These are phyloP conservation scores for Sesbania bispinosa DNA, from an alignment of 306 rosid genomes.

Conservation along the genomic window DNA sequence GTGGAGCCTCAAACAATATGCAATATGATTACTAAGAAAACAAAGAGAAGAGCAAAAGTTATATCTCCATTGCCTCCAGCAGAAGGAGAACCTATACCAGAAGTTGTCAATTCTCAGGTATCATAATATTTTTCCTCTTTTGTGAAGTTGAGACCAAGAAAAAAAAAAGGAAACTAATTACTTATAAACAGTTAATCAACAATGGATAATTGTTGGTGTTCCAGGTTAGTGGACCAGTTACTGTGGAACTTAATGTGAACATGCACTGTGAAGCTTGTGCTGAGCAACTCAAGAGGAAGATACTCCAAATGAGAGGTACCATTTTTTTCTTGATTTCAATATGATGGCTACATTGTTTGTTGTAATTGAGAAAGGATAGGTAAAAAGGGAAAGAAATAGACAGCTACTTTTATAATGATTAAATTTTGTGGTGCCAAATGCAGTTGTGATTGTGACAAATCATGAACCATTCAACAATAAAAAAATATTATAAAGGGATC, in stretches of 20 bases:
- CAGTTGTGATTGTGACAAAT: conserved; percentile 24
- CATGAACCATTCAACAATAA: neutral
- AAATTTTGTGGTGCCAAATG: neutral
- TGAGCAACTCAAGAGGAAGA: conserved; percentile 79
- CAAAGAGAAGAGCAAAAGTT: conserved; percentile 66
- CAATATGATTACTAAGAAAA: conserved; percentile 54
- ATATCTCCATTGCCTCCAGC: conserved; percentile 83
- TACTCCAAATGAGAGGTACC: conserved; percentile 91
- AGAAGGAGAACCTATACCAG: conserved; percentile 84
- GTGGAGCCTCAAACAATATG: conserved; percentile 85
- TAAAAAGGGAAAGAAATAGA: conserved; percentile 3
- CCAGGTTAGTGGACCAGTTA: conserved; percentile 65
- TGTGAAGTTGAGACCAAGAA: neutral
- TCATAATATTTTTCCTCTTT: neutral
- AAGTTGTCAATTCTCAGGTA: conserved; percentile 84
- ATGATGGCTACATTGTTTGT: conserved; percentile 19
- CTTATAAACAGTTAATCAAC: neutral
- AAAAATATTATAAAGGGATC: neutral
- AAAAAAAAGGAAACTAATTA: neutral
- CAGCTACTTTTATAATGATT: conserved; percentile 21
- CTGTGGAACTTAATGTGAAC: conserved; percentile 84
- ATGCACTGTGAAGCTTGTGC: conserved; percentile 99
- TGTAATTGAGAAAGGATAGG: neutral
- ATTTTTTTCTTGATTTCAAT: conserved; percentile 13
- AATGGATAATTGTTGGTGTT: conserved; percentile 6